phyloP scores from a whole-genome alignment of 1,284 basidiomycete species.

The Amylostereum chailletii region DNA sequence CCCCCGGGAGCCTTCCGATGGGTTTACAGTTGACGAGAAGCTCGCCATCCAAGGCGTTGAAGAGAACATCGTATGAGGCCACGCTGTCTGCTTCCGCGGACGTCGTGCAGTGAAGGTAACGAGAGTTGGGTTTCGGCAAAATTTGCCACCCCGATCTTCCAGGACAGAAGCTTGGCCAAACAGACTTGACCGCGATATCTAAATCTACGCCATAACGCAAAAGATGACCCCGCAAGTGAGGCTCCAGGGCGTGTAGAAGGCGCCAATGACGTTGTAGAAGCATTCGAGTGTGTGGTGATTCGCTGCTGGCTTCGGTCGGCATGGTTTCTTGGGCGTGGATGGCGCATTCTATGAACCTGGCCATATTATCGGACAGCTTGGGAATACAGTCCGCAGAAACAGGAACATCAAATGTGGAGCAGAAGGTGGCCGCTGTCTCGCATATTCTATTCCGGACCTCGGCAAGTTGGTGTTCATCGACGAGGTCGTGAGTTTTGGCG shows the following conservation, averaged over 20 bases:
- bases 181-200: slow-evolving; percentile 22
- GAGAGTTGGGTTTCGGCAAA: slow-evolving; percentile 18
- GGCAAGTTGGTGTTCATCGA: slow-evolving; percentile 13
- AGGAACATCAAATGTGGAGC: slow-evolving; percentile 31
- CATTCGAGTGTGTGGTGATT: slow-evolving; percentile 2
- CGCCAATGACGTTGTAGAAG: slow-evolving; percentile 20
- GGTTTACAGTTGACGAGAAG: slow-evolving; percentile 34
- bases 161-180: slow-evolving; percentile 28
- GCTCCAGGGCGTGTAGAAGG: slow-evolving; percentile 21
- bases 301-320: slow-evolving; percentile 4
- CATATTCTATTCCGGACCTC: slow-evolving; percentile 21
- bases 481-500: slow-evolving; percentile 14
- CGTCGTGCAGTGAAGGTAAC: slow-evolving; percentile 25
- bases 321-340: slow-evolving; percentile 24
- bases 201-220: slow-evolving; percentile 15
- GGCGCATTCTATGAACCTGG: slow-evolving; percentile 25
- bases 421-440: slow-evolving; percentile 28
- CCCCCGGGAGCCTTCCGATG: slow-evolving; percentile 26
- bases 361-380: slow-evolving; percentile 14
- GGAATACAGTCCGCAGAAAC: slow-evolving; percentile 5
- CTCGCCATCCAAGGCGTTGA: slow-evolving; percentile 31
- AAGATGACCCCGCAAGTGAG: slow-evolving; percentile 10
- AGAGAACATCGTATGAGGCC: slow-evolving; percentile 21
- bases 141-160: slow-evolving; percentile 22
- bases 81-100: slow-evolving; percentile 4